A percentile compares a stretch with the other conserved stretches of the same genome.
phyloP scores from a whole-genome alignment of 495 filamentous ascomycete species.

The Chaetomium fimeti region DNA sequence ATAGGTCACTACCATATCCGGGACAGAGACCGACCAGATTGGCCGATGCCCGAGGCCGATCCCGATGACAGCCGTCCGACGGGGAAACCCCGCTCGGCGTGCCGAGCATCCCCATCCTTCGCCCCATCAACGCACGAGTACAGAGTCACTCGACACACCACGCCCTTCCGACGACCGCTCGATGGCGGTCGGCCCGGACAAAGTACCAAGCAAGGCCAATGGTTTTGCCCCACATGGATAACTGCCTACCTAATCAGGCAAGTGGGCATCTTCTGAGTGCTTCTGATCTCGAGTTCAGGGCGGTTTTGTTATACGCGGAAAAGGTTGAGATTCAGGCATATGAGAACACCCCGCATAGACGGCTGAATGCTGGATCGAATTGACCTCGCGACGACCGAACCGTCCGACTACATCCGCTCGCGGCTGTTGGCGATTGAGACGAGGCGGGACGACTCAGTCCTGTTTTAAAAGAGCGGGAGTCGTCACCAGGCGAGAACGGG shows the following conservation, averaged over 20 bases:
- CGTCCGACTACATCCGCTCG: neutral
- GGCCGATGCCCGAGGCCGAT: neutral
- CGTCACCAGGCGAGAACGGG: neutral
- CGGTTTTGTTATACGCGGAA: too few species aligned
- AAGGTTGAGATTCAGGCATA: neutral
- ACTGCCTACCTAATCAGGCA: too few species aligned
- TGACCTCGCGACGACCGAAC: neutral
- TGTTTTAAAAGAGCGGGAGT: constrained; percentile 22
- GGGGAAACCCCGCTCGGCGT: constrained; percentile 9
- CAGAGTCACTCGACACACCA: neutral
- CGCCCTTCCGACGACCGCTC: constrained; percentile 16
- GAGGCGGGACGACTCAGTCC: neutral
- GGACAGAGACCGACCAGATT: neutral
- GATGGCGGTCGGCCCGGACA: neutral
- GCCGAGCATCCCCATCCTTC: constrained; percentile 13
- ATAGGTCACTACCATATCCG: neutral
- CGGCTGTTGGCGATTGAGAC: constrained; percentile 22
- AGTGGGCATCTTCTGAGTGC: neutral
- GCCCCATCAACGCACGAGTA: neutral
- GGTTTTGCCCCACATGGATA: too few species aligned
- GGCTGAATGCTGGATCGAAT: neutral
- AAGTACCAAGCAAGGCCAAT: neutral
- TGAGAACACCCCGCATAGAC: neutral
- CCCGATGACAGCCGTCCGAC: neutral
- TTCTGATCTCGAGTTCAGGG: neutral